These are phyloP conservation scores for Aspergillus sp. DNA, from an alignment of 2,329 filamentous ascomycete species.

Conservation along the genomic window DNA sequence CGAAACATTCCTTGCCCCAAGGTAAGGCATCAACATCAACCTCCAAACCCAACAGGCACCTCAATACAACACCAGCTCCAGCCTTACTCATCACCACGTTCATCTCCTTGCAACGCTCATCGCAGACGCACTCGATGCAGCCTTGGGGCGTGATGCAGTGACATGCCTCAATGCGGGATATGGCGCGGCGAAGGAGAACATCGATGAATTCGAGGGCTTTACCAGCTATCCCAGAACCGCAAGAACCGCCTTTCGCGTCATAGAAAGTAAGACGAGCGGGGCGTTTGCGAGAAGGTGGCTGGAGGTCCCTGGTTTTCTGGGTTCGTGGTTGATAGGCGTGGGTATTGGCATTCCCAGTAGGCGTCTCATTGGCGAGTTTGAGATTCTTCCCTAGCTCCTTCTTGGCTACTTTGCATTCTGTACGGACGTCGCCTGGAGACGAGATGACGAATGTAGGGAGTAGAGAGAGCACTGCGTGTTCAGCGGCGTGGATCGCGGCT, in stretches of 20 bases:
- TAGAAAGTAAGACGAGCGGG: slow-evolving; percentile 90
- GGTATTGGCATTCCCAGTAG: background rate
- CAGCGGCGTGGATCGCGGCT: slow-evolving; percentile 86
- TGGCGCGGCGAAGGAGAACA: slow-evolving; percentile 65
- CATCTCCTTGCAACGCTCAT: slow-evolving; percentile 72
- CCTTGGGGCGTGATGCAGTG: slow-evolving; percentile 61
- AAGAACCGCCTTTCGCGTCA: slow-evolving; percentile 81
- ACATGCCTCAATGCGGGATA: slow-evolving; percentile 69
- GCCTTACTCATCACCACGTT: slow-evolving; percentile 94
- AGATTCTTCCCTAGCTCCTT: slow-evolving; percentile 72
- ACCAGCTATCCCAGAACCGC: slow-evolving; percentile 76
- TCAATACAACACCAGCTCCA: slow-evolving; percentile 74
- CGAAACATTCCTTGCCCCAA: slow-evolving; percentile 69
- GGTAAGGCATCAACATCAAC: slow-evolving; percentile 80
- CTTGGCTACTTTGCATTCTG: slow-evolving; percentile 81
- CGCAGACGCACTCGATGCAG: slow-evolving; percentile 84
- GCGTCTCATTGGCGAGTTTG: slow-evolving; percentile 19
- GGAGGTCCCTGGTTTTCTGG: slow-evolving; percentile 13
- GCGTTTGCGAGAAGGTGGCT: slow-evolving; percentile 57
- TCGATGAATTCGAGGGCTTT: slow-evolving; percentile 95
- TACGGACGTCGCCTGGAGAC: slow-evolving; percentile 84
- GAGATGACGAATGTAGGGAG: slow-evolving; percentile 88
- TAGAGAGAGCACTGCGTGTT: slow-evolving; percentile 80
- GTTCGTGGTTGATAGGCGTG: no score
- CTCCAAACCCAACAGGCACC: slow-evolving; percentile 64